phyloP scores from a whole-genome alignment of 140 eudicot species.

The Stevia rebaudiana region DNA sequence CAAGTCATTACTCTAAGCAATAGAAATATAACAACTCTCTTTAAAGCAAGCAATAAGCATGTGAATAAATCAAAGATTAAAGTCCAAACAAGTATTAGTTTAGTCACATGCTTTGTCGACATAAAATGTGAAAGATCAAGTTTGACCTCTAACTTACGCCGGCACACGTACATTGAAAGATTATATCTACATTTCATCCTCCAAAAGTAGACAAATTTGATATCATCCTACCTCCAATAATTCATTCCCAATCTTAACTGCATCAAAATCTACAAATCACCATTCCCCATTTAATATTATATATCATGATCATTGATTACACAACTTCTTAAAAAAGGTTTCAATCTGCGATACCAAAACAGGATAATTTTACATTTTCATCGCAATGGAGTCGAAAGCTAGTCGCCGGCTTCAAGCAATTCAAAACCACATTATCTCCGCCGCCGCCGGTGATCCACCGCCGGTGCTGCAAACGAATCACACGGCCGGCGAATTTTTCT shows the following conservation, averaged over 20 bases:
- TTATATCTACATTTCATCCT: background rate
- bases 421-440: conserved; percentile 37
- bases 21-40: too few species aligned
- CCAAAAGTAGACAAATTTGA: conserved; percentile 1
- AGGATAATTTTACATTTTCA: background rate
- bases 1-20: too few species aligned
- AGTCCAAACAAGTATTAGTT: conserved; percentile 12
- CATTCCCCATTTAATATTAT: conserved; percentile 10
- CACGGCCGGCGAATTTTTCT: conserved; percentile 56
- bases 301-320: background rate
- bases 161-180: conserved; percentile 16
- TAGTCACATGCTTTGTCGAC: background rate
- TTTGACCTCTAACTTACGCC: background rate
- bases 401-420: conserved; percentile 57
- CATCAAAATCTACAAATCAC: background rate
- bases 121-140: background rate
- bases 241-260: conserved; percentile 16
- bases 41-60: background rate
- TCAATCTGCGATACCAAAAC: background rate
- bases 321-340: conserved; percentile 1
- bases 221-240: background rate
- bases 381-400: conserved; percentile 45
- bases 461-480: conserved; percentile 29
- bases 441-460: conserved; percentile 33
- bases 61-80: background rate